Evolutionary conservation across 2,329 filamentous ascomycete genomes (phyloP).

Genomic region (Microdochium bolleyi): DNA sequence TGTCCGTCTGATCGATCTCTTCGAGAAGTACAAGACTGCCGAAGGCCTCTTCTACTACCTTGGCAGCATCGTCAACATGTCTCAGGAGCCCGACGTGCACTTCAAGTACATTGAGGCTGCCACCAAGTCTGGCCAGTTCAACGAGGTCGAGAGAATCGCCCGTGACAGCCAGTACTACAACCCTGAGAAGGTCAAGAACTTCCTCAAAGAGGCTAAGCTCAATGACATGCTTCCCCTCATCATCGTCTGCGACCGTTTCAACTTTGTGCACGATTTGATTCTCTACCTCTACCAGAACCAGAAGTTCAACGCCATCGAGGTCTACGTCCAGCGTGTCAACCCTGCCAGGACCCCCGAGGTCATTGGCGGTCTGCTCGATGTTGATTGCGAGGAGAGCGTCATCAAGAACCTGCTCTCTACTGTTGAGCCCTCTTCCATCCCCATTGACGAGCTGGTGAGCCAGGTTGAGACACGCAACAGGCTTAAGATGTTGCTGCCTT

Average conservation of each 20-base stretch:
- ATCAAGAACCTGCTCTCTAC: slow-evolving; percentile 88
- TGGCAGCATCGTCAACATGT: slow-evolving; percentile 94
- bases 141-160: slow-evolving; percentile 95
- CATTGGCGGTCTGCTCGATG: slow-evolving; percentile 86
- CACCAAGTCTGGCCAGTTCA: slow-evolving; percentile 85
- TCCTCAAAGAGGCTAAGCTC: slow-evolving; percentile 91
- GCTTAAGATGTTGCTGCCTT: slow-evolving; percentile 88
- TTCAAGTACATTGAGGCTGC: slow-evolving; percentile 99
- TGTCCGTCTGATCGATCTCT: slow-evolving; percentile 80
- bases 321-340: slow-evolving; percentile 96
- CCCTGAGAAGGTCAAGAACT: slow-evolving; percentile 96
- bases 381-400: slow-evolving; percentile 93
- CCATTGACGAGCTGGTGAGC: slow-evolving; percentile 85
- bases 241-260: slow-evolving; percentile 98
- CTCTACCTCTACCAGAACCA: slow-evolving; percentile 98
- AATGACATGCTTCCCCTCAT: slow-evolving; percentile 92
- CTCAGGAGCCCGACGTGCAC: slow-evolving; percentile 88
- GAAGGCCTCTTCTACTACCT: slow-evolving; percentile 98
- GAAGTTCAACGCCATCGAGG: slow-evolving; percentile 97
- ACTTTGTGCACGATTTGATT: slow-evolving; percentile 95
- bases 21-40: slow-evolving; percentile 95
- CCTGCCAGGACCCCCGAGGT: slow-evolving; percentile 85
- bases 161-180: slow-evolving; percentile 88
- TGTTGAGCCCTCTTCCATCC: slow-evolving; percentile 76
- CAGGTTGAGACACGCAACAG: slow-evolving; percentile 97